Evolutionary conservation across 331 rosid species (phyloP).

Genomic region (Prunus yedoensis): DNA sequence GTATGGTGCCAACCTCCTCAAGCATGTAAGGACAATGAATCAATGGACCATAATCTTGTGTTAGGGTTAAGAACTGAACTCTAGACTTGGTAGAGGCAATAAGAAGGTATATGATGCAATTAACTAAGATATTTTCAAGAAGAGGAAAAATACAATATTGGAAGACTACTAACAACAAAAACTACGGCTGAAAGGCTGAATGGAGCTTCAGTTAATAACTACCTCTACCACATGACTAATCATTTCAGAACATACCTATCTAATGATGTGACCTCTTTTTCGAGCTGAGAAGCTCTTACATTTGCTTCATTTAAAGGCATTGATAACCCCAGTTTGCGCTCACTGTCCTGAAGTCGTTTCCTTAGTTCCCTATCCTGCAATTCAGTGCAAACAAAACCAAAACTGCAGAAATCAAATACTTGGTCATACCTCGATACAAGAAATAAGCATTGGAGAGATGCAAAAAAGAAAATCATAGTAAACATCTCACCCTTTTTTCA

Average conservation of each 20-base stretch:
- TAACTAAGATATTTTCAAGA: neutral
- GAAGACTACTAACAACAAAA: neutral
- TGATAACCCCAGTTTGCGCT: conserved; percentile 74
- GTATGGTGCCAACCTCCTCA: neutral
- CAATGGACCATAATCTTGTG: neutral
- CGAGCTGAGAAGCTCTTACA: conserved; percentile 81
- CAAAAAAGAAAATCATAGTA: conserved; percentile 9
- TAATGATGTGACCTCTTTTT: conserved; percentile 68
- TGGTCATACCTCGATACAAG: no score
- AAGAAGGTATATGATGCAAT: neutral
- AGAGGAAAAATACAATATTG: neutral
- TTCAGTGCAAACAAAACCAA: conserved; percentile 16
- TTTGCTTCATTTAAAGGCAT: conserved; percentile 86
- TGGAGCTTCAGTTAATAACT: neutral
- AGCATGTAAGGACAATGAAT: neutral
- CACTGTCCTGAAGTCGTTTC: conserved; percentile 81
- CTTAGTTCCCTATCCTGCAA: conserved; percentile 76
- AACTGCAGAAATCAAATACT: no score
- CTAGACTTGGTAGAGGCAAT: neutral
- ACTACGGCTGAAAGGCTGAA: neutral
- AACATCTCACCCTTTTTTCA: conserved; percentile 70
- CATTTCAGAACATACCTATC: conserved; percentile 57
- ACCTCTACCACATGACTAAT: neutral
- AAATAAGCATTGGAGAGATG: conserved; percentile 13
- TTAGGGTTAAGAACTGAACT: neutral